Evolutionary conservation across 768 basidiomycete genomes (phyloP).

Genomic region (Suillus brevipes): DNA sequence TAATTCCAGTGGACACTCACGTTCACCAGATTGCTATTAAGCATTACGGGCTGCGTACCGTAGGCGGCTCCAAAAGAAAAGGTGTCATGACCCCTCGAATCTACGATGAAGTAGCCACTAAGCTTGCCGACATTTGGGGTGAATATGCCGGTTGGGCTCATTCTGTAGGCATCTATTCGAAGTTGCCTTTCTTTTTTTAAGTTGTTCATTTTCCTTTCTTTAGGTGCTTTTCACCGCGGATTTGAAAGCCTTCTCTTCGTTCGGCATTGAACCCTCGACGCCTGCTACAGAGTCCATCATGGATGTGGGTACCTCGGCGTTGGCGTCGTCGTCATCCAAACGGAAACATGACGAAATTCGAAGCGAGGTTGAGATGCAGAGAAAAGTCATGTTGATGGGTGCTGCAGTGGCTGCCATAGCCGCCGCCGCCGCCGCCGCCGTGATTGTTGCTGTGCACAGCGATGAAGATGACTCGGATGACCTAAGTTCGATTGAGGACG

Average conservation of each 20-base stretch:
- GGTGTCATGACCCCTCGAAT: slow-evolving; percentile 70
- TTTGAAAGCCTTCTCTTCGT: slow-evolving; percentile 62
- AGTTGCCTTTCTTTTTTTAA: neutral
- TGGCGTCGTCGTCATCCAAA: neutral
- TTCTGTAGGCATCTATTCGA: slow-evolving; percentile 47
- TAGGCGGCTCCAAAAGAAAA: slow-evolving; percentile 42
- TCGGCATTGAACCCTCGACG: slow-evolving; percentile 36
- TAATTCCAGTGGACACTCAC: slow-evolving; percentile 96
- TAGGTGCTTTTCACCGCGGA: slow-evolving; percentile 79
- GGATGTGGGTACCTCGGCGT: neutral
- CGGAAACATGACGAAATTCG: neutral
- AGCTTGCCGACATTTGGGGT: slow-evolving; percentile 71
- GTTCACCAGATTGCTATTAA: slow-evolving; percentile 87
- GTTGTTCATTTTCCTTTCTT: neutral
- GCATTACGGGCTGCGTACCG: slow-evolving; percentile 65
- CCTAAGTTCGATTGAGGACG: neutral
- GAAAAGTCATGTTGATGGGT: neutral
- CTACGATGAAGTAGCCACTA: slow-evolving; percentile 69
- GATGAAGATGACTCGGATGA: neutral
- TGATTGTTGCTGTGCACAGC: too few relatives aligned
- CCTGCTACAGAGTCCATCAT: neutral
- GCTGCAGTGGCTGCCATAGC: neutral
- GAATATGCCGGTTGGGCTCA: slow-evolving; percentile 91
- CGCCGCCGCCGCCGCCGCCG: neutral
- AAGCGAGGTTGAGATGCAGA: neutral